These are phyloP conservation scores for Neocallimastix lanati DNA, from an alignment of 192 early-diverging fungal species.

Conservation along the genomic window DNA sequence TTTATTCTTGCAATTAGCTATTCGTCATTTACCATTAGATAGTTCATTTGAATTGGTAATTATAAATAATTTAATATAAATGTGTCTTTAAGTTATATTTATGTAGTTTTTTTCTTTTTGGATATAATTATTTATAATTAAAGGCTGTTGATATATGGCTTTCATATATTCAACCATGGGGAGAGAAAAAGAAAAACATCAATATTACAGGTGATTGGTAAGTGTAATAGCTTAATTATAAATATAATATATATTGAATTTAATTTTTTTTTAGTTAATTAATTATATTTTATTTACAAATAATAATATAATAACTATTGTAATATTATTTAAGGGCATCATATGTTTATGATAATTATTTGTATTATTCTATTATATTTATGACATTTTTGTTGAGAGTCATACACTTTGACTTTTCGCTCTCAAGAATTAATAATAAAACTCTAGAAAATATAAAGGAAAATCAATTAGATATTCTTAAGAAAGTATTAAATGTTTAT, in stretches of 20 bases:
- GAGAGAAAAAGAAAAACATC: not conserved
- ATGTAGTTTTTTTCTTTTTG: too few species aligned
- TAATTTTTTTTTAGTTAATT: too few species aligned
- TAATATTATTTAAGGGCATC: not conserved
- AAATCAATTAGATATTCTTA: not conserved
- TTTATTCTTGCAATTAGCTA: not conserved
- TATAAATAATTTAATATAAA: too few species aligned
- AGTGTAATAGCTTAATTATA: not conserved
- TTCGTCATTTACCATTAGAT: not conserved
- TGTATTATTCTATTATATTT: not conserved
- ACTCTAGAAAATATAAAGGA: not conserved
- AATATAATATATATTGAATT: too few species aligned
- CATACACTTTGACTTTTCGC: not conserved
- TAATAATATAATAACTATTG: too few species aligned
- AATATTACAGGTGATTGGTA: not conserved
- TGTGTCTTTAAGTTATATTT: too few species aligned
- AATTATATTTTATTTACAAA: too few species aligned
- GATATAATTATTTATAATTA: not conserved
- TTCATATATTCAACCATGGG: not conserved
- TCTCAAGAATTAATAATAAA: not conserved
- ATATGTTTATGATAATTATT: not conserved
- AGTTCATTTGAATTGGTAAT: not conserved
- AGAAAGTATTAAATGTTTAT: not conserved
- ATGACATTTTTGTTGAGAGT: not conserved
- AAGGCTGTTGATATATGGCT: not conserved